phyloP scores from a whole-genome alignment of 176 grass and related monocot species.

The Eremochloa ophiuroides region DNA sequence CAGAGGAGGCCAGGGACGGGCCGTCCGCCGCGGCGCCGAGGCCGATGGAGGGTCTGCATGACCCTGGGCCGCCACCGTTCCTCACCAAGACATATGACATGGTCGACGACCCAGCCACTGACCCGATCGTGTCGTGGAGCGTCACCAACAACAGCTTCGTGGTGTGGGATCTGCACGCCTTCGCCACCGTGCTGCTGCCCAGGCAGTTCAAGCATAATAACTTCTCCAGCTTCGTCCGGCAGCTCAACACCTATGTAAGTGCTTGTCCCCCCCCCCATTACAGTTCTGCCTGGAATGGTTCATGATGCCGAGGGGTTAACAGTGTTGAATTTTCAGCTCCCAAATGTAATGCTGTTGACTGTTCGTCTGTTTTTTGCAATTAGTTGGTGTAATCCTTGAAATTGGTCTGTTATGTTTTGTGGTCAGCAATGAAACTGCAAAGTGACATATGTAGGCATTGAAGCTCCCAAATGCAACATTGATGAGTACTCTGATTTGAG shows the following conservation, averaged over 20 bases:
- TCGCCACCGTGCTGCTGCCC: conserved; percentile 63
- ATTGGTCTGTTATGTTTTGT: not conserved
- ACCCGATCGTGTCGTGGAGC: conserved; percentile 71
- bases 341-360: not conserved
- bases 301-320: not conserved
- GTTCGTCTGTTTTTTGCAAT: too few species aligned
- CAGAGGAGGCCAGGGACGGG: not conserved
- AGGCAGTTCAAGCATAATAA: conserved; percentile 84
- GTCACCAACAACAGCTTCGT: conserved; percentile 75
- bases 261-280: not conserved
- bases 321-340: not conserved
- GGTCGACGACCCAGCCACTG: conserved; percentile 56
- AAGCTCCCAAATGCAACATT: not conserved
- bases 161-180: conserved; percentile 80
- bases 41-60: conserved; percentile 79
- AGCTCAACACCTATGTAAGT: conserved; percentile 64
- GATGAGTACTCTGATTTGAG: not conserved
- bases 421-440: not conserved
- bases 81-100: conserved; percentile 90
- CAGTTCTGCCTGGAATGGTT: not conserved
- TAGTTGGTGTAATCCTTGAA: not conserved
- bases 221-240: conserved; percentile 73
- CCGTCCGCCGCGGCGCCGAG: conserved; percentile 19
- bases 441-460: not conserved
- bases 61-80: conserved; percentile 79